Conservation (phyloP, 345 rosid species). For the Draba incana region DNA sequence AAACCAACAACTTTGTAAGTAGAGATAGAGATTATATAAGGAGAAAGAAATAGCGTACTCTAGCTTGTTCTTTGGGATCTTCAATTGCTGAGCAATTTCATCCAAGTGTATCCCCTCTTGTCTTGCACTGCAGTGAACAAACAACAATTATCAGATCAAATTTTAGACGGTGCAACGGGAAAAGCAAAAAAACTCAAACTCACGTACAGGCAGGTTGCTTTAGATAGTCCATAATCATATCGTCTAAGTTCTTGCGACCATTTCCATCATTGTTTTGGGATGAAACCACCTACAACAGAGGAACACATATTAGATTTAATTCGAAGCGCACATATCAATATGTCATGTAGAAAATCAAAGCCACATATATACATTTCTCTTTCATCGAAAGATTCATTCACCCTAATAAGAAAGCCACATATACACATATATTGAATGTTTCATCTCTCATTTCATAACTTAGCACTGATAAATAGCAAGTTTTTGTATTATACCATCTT, state of each 20-base stretch:
- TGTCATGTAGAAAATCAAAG: slow-evolving; percentile 18
- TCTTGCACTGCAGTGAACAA: slow-evolving; percentile 54
- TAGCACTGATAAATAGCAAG: neutral
- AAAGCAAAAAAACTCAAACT: slow-evolving; percentile 41
- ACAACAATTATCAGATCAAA: neutral
- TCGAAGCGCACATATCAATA: neutral
- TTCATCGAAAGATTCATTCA: slow-evolving; percentile 66
- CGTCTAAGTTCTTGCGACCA: slow-evolving; percentile 75
- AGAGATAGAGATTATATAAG: neutral
- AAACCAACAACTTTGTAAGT: neutral
- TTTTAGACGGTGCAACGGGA: slow-evolving; percentile 21
- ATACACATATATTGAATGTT: neutral
- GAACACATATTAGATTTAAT: neutral
- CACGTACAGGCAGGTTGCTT: slow-evolving; percentile 74
- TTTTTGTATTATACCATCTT: slow-evolving; percentile 68
- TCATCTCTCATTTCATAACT: neutral
- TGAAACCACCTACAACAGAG: slow-evolving; percentile 50
- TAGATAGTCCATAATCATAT: slow-evolving; percentile 72
- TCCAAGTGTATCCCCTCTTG: slow-evolving; percentile 81
- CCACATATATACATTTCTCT: slow-evolving; percentile 77
- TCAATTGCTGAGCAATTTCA: slow-evolving; percentile 74
- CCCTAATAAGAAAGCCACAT: slow-evolving; percentile 55
- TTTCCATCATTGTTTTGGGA: slow-evolving; percentile 50
- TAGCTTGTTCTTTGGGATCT: slow-evolving; percentile 75
- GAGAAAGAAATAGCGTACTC: slow-evolving; percentile 52